Conservation (phyloP, 2,329 filamentous ascomycete species). For the Claviceps sorghi region DNA sequence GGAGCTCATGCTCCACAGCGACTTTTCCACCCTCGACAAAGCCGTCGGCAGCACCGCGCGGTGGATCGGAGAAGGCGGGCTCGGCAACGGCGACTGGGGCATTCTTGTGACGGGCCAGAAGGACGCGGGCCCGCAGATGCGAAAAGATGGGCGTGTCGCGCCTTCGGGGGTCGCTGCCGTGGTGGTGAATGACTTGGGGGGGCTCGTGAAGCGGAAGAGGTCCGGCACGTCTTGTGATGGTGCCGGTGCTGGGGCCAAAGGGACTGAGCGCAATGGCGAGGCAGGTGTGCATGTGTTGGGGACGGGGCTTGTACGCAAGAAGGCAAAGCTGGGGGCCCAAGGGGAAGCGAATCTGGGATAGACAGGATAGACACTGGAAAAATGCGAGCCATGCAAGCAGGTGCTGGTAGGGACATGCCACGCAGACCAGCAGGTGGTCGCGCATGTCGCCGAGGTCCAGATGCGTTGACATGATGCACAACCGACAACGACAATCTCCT, state of each 20-base stretch:
- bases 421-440: too few relatives aligned
- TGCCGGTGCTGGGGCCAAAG: conserved; percentile 44
- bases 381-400: neutral
- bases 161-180: conserved; percentile 5
- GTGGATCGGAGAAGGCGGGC: conserved; percentile 55
- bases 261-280: conserved; percentile 9
- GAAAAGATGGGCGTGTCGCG: neutral
- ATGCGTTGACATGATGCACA: too few relatives aligned
- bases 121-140: conserved; percentile 3
- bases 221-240: conserved; percentile 24
- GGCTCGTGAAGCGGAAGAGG: conserved; percentile 34
- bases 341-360: neutral
- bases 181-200: conserved; percentile 34
- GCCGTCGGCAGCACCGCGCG: conserved; percentile 50
- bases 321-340: conserved; percentile 27
- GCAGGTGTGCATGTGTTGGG: conserved; percentile 40
- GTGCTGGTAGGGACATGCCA: too few relatives aligned
- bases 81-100: conserved; percentile 36
- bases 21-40: conserved; percentile 53
- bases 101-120: conserved; percentile 32
- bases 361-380: neutral
- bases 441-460: too few relatives aligned
- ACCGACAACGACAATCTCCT: too few relatives aligned
- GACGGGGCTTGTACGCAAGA: conserved; percentile 39
- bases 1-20: conserved; percentile 57